These are phyloP conservation scores for Fusarium liriodendri DNA, from an alignment of 2,329 filamentous ascomycete species.

Conservation along the genomic window DNA sequence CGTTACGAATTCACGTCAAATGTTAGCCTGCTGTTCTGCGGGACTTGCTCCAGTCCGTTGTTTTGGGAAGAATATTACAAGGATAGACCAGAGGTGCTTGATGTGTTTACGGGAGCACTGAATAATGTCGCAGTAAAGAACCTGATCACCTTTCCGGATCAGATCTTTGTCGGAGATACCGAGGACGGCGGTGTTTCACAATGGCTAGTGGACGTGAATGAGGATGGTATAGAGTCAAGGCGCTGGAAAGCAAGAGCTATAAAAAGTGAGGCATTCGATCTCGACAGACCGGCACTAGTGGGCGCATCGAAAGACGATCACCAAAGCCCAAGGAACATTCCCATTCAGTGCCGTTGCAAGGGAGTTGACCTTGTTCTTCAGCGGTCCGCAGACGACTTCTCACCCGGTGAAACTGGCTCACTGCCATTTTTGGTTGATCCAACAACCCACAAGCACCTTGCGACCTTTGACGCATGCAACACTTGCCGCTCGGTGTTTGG, in stretches of 20 bases:
- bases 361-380: slow-evolving; percentile 57
- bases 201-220: slow-evolving; percentile 55
- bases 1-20: slow-evolving; percentile 51
- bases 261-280: slow-evolving; percentile 44
- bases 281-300: slow-evolving; percentile 44
- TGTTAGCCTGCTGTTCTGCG: slow-evolving; percentile 54
- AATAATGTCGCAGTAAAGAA: slow-evolving; percentile 40
- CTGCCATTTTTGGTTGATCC: slow-evolving; percentile 59
- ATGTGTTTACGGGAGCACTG: slow-evolving; percentile 54
- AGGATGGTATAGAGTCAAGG: slow-evolving; percentile 38
- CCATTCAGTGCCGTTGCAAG: slow-evolving; percentile 58
- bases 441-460: slow-evolving; percentile 52
- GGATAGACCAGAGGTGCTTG: slow-evolving; percentile 20
- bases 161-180: slow-evolving; percentile 63
- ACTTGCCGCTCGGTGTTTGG: slow-evolving; percentile 59
- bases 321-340: slow-evolving; percentile 42
- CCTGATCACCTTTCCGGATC: slow-evolving; percentile 49
- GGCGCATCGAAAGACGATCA: slow-evolving; percentile 6
- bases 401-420: slow-evolving; percentile 29
- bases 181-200: slow-evolving; percentile 62
- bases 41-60: slow-evolving; percentile 55
- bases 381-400: slow-evolving; percentile 44
- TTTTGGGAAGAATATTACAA: slow-evolving; percentile 51
- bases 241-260: slow-evolving; percentile 42
- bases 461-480: slow-evolving; percentile 57